Conservation (phyloP, 495 filamentous ascomycete species). For the Neurospora sp. region DNA sequence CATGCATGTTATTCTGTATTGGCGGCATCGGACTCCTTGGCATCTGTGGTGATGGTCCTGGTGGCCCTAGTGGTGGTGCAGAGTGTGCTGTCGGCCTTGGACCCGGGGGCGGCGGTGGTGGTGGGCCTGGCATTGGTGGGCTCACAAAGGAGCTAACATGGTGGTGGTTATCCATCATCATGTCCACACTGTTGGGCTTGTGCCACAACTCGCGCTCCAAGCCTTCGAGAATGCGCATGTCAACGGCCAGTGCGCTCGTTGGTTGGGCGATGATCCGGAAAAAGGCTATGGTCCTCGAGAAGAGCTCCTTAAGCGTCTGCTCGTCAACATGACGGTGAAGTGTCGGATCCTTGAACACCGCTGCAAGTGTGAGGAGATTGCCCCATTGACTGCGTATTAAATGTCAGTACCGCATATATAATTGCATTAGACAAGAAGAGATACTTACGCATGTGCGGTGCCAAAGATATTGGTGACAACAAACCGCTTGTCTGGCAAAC, state of each 20-base stretch:
- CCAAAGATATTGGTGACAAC: constrained; percentile 93
- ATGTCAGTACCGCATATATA: neutral
- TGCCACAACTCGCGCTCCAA: constrained; percentile 43
- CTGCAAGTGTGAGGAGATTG: constrained; percentile 80
- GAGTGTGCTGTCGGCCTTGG: neutral
- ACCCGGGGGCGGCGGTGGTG: neutral
- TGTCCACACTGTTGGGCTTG: constrained; percentile 4
- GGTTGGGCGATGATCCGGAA: constrained; percentile 50
- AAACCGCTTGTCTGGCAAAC: constrained; percentile 50
- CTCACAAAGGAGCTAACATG: neutral
- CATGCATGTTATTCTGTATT: neutral
- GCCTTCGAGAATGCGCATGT: constrained; percentile 56
- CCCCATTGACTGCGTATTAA: constrained; percentile 71
- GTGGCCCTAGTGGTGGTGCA: neutral
- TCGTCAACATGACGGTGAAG: constrained; percentile 43
- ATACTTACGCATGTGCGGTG: constrained; percentile 88
- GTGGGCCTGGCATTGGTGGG: neutral
- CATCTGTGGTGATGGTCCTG: neutral
- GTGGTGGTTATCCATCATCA: constrained; percentile 3
- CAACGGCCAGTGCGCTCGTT: constrained; percentile 55
- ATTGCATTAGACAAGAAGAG: neutral
- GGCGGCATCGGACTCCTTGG: neutral
- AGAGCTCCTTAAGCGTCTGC: constrained; percentile 40
- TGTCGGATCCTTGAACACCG: constrained; percentile 53
- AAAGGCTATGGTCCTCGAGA: constrained; percentile 59